Evolutionary conservation across 345 rosid species (phyloP).

Genomic region (Noccaea bulbosa): DNA sequence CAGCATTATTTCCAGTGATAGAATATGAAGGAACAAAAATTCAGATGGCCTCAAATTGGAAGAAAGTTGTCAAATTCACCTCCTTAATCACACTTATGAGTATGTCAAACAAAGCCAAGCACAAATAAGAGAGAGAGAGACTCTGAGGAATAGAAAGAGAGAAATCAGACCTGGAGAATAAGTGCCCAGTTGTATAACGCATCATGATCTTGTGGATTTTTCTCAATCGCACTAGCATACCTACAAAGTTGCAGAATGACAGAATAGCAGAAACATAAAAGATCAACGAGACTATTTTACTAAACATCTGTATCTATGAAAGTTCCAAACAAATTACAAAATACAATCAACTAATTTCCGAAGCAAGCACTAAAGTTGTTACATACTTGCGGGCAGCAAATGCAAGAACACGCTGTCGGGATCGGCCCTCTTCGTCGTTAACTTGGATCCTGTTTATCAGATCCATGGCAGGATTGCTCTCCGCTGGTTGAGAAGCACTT

Average conservation of each 20-base stretch:
- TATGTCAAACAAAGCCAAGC: slow-evolving; percentile 11
- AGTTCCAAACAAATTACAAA: not conserved
- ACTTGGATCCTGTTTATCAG: slow-evolving; percentile 82
- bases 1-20: slow-evolving; percentile 1
- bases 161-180: slow-evolving; percentile 86
- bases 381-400: slow-evolving; percentile 95
- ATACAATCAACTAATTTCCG: slow-evolving; percentile 14
- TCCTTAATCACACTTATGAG: slow-evolving; percentile 12
- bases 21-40: not conserved
- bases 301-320: no score
- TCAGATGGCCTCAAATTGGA: not conserved
- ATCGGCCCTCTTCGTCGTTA: slow-evolving; percentile 92
- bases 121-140: slow-evolving; percentile 12
- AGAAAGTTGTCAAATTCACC: slow-evolving; percentile 9
- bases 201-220: slow-evolving; percentile 95
- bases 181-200: slow-evolving; percentile 98
- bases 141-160: not conserved
- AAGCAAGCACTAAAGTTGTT: not conserved
- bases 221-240: slow-evolving; percentile 87
- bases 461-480: slow-evolving; percentile 82
- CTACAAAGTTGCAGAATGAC: slow-evolving; percentile 48
- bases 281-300: slow-evolving; percentile 1
- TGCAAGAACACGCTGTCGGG: slow-evolving; percentile 94
- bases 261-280: slow-evolving; percentile 17
- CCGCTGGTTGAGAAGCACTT: slow-evolving; percentile 64